phyloP scores from a whole-genome alignment of 192 early-diverging fungal species.

The Rhizophagus sp. region DNA sequence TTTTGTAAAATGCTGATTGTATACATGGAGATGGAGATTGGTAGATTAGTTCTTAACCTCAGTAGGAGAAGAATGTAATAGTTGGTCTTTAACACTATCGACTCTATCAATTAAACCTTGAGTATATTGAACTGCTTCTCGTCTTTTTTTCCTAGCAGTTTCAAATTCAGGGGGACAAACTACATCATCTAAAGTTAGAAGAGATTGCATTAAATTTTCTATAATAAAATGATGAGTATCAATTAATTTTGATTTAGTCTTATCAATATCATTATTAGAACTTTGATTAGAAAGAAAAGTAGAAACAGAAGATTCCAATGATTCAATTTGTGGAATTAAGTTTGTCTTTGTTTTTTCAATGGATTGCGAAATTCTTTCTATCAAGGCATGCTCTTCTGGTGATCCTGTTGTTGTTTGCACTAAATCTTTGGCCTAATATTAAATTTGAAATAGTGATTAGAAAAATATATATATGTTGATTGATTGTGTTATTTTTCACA shows the following conservation, averaged over 20 bases:
- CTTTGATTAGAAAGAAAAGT: conserved; percentile 38
- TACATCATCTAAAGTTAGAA: conserved; percentile 77
- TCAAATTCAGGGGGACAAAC: conserved; percentile 68
- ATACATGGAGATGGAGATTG: neutral
- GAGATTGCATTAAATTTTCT: conserved; percentile 77
- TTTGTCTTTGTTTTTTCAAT: conserved; percentile 36
- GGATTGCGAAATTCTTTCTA: conserved; percentile 46
- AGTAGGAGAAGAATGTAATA: neutral
- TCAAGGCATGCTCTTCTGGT: conserved; percentile 52
- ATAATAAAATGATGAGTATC: conserved; percentile 66
- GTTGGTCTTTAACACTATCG: conserved; percentile 62
- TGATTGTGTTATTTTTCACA: conserved; percentile 18
- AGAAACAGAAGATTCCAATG: conserved; percentile 44
- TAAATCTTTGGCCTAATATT: conserved; percentile 41
- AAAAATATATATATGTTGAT: too few species aligned
- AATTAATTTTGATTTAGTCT: conserved; percentile 61
- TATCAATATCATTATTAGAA: conserved; percentile 40
- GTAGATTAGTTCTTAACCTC: neutral
- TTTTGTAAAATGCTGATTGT: too few species aligned
- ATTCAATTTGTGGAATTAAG: conserved; percentile 44
- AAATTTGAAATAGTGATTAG: neutral
- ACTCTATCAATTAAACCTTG: conserved; percentile 78
- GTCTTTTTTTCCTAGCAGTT: conserved; percentile 68
- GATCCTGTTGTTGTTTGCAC: conserved; percentile 50
- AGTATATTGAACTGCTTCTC: conserved; percentile 68